These are phyloP conservation scores for Eucalyptus brandiana DNA, from an alignment of 345 rosid species.

Conservation along the genomic window DNA sequence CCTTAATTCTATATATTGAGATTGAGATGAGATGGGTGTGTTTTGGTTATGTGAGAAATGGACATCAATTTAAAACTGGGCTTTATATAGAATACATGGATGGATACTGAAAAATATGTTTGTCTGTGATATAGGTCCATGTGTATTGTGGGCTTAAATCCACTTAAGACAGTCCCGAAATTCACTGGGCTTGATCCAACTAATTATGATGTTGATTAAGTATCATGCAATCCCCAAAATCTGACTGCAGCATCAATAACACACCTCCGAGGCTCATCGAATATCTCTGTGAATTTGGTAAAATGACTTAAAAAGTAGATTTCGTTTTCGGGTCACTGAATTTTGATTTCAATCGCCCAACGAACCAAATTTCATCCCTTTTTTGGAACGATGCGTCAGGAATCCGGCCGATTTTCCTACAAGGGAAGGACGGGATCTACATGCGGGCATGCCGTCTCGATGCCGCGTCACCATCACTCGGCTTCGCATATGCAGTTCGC, in stretches of 20 bases:
- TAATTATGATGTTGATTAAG: neutral
- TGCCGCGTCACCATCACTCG: neutral
- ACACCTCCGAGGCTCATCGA: neutral
- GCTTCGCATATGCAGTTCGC: neutral
- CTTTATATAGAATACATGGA: neutral
- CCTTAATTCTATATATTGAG: neutral
- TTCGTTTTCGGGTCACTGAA: neutral
- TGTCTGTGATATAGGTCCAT: neutral
- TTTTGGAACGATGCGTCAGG: accelerated
- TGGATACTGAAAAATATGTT: neutral
- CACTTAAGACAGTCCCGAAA: neutral
- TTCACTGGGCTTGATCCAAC: neutral
- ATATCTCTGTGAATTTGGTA: neutral
- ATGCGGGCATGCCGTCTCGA: neutral
- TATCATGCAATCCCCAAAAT: neutral
- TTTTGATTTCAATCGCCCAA: neutral
- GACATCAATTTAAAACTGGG: neutral
- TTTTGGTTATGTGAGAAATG: neutral
- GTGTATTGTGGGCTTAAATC: neutral
- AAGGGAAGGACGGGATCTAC: neutral
- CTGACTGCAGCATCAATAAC: neutral
- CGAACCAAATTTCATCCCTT: neutral
- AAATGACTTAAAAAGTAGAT: neutral
- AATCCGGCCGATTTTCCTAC: neutral
- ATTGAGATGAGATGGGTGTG: neutral